Conservation (phyloP, 1,284 basidiomycete species). For the Porphyrellus sp. region DNA sequence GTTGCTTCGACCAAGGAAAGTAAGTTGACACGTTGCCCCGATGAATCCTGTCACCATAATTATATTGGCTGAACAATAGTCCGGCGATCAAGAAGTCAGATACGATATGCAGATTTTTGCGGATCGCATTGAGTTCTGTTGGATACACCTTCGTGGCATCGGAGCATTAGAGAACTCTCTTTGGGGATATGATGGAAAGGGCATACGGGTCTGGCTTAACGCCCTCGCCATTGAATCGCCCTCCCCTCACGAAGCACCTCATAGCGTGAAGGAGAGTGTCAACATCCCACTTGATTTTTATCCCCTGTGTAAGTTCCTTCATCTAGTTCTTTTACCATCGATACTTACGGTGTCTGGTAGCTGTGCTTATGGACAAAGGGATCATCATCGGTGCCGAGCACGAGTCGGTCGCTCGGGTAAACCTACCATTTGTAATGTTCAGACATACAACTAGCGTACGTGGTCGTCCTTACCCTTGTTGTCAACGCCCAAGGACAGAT, state of each 20-base stretch:
- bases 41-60: conserved; percentile 2
- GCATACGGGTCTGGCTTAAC: conserved; percentile 93
- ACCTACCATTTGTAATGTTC: conserved; percentile 89
- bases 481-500: conserved; percentile 1
- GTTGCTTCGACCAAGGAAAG: conserved; percentile 81
- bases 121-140: conserved; percentile 95
- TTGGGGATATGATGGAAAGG: conserved; percentile 94
- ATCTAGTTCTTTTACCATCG: conserved; percentile 2
- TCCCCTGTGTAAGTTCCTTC: conserved; percentile 74
- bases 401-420: conserved; percentile 73
- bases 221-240: conserved; percentile 83
- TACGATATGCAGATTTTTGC: conserved; percentile 98
- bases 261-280: conserved; percentile 87
- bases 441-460: conserved; percentile 86
- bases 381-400: conserved; percentile 97
- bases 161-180: conserved; percentile 93
- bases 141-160: conserved; percentile 94
- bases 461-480: neutral
- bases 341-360: conserved; percentile 40
- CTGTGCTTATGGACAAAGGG: conserved; percentile 97
- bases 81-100: conserved; percentile 85
- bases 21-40: conserved; percentile 24
- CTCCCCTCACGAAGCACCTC: conserved; percentile 43
- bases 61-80: conserved; percentile 40
- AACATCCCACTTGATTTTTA: conserved; percentile 92